These are phyloP conservation scores for Sordariomycetes sp. DNA, from an alignment of 2,329 filamentous ascomycete genomes.

Conservation along the genomic window DNA sequence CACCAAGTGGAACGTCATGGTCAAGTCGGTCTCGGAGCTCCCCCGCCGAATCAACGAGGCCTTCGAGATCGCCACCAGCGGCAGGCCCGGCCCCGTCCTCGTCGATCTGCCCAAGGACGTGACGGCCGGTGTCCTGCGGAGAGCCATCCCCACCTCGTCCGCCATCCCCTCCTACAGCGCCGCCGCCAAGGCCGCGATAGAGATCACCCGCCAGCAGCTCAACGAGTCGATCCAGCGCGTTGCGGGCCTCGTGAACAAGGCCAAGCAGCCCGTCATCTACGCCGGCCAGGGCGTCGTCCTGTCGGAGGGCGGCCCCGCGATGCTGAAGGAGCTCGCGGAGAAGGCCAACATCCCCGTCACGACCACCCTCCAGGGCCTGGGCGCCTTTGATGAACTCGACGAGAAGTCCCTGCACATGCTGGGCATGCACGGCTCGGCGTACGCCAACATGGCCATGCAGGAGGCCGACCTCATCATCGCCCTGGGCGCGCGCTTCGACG, in stretches of 20 bases:
- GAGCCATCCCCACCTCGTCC: conserved; percentile 68
- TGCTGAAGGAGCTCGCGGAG: conserved; percentile 79
- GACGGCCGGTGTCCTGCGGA: conserved; percentile 72
- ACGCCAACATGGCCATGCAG: conserved; percentile 97
- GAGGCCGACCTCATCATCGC: conserved; percentile 94
- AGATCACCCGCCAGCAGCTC: conserved; percentile 62
- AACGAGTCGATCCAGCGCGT: conserved; percentile 64
- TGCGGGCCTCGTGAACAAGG: conserved; percentile 71
- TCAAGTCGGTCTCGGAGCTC: conserved; percentile 88
- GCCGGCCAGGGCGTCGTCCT: conserved; percentile 84
- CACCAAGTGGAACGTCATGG: conserved; percentile 99
- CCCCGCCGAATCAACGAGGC: conserved; percentile 93
- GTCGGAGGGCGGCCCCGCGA: conserved; percentile 63
- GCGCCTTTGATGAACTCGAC: conserved; percentile 85
- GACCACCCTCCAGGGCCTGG: conserved; percentile 88
- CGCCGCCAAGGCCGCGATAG: conserved; percentile 70
- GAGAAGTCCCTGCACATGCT: conserved; percentile 96
- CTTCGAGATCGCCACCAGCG: conserved; percentile 93
- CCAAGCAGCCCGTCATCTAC: conserved; percentile 93
- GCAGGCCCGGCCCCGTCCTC: conserved; percentile 85
- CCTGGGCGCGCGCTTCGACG: conserved; percentile 87
- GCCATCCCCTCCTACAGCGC: conserved; percentile 73
- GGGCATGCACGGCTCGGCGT: conserved; percentile 95
- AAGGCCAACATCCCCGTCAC: conserved; percentile 90
- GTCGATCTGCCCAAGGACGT: conserved; percentile 96